Percentiles rank a stretch among this genome's conserved stretches.
Conservation (phyloP, 1,139 yeast species). For the Blastobotrys persicus region DNA sequence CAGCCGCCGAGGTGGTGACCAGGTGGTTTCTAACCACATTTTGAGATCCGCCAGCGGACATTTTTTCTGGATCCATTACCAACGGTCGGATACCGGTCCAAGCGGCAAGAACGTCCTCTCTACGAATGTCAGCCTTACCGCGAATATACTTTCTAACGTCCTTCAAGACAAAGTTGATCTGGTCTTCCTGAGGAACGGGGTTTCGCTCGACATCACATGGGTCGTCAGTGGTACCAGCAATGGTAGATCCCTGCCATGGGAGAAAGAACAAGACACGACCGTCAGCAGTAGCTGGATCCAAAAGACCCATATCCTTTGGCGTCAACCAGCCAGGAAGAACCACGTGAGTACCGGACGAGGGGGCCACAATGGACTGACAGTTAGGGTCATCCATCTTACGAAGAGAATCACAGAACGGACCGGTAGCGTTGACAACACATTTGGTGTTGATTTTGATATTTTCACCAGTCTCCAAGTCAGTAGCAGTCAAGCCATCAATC, state of each 20-base stretch:
- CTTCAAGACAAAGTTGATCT: slow-evolving; percentile 80
- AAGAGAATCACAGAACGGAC: slow-evolving; percentile 83
- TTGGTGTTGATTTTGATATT: slow-evolving; percentile 56
- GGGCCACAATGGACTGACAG: slow-evolving; percentile 78
- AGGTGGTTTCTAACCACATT: slow-evolving; percentile 90
- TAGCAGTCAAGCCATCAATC: slow-evolving; percentile 72
- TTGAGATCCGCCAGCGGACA: slow-evolving; percentile 56
- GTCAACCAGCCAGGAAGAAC: slow-evolving; percentile 91
- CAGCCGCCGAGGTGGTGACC: slow-evolving; percentile 66
- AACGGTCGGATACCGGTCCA: slow-evolving; percentile 98
- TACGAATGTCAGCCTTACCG: slow-evolving; percentile 74
- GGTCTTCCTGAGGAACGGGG: slow-evolving; percentile 87
- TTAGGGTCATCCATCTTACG: slow-evolving; percentile 74
- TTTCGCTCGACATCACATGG: slow-evolving; percentile 61
- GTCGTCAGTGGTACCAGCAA: slow-evolving; percentile 93
- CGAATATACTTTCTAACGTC: slow-evolving; percentile 84
- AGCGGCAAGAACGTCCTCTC: slow-evolving; percentile 90
- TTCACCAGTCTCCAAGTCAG: slow-evolving; percentile 60
- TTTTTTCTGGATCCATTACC: slow-evolving; percentile 76
- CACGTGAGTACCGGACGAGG: slow-evolving; percentile 91
- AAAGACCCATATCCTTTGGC: slow-evolving; percentile 81
- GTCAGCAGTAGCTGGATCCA: slow-evolving; percentile 90
- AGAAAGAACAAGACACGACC: slow-evolving; percentile 96
- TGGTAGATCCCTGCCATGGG: slow-evolving; percentile 97
- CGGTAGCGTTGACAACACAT: slow-evolving; percentile 87